These are phyloP conservation scores for Exophiala xenobiotica DNA, from an alignment of 2,329 filamentous ascomycete species.

Conservation along the genomic window DNA sequence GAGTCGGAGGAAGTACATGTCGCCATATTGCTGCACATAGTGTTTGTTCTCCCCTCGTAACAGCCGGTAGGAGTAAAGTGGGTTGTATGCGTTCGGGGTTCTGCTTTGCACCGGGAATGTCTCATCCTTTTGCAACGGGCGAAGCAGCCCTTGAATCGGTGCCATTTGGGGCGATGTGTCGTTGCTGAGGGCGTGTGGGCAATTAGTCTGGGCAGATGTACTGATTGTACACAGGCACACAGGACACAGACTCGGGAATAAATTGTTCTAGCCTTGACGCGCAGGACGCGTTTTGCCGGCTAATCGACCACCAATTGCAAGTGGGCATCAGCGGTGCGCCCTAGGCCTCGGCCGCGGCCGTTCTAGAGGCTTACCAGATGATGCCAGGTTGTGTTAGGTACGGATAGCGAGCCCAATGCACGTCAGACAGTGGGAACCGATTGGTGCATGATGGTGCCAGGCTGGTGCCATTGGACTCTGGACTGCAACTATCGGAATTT, in stretches of 20 bases:
- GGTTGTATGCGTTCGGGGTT: constrained; percentile 63
- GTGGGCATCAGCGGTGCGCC: too few species aligned
- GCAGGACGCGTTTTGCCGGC: neutral
- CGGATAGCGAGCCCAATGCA: too few species aligned
- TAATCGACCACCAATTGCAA: neutral
- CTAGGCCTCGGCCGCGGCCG: too few species aligned
- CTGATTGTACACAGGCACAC: too few species aligned
- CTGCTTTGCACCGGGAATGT: constrained; percentile 51
- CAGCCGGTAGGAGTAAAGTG: constrained; percentile 72
- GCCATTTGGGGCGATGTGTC: constrained; percentile 15
- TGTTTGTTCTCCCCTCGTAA: constrained; percentile 62
- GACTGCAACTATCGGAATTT: too few species aligned
- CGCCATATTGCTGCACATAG: constrained; percentile 93
- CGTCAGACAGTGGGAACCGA: too few species aligned
- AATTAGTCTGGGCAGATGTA: neutral
- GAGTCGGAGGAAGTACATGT: constrained; percentile 94
- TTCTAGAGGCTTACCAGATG: too few species aligned
- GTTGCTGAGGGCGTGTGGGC: neutral
- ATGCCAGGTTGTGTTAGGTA: too few species aligned
- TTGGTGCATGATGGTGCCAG: too few species aligned
- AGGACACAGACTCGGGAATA: neutral
- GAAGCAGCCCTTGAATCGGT: constrained; percentile 16
- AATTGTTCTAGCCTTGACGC: neutral
- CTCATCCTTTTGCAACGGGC: constrained; percentile 33
- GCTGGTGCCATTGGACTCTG: too few species aligned